Conservation (phyloP, 192 early-diverging fungal genomes). For the Diversispora epigaea region DNA sequence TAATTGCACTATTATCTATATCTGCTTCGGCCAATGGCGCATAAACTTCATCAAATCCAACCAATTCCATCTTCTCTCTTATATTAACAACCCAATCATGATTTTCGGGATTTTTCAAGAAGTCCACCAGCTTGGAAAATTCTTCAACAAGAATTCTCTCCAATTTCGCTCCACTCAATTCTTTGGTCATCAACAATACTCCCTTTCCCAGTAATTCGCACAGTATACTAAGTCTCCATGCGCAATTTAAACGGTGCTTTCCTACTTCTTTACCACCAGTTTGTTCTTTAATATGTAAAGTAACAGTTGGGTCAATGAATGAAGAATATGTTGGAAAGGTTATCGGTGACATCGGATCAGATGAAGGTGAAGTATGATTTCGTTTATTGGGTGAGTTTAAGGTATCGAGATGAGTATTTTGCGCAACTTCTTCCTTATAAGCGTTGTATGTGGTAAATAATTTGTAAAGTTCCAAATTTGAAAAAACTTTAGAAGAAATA, state of each 20-base stretch:
- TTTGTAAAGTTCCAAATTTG: conserved; percentile 34
- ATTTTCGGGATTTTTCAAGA: conserved; percentile 30
- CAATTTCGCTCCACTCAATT: conserved; percentile 45
- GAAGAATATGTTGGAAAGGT: conserved; percentile 32
- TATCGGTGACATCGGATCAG: conserved; percentile 6
- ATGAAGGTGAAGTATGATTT: conserved; percentile 5
- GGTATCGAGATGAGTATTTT: conserved; percentile 7
- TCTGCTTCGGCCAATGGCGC: conserved; percentile 23
- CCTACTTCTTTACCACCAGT: conserved; percentile 31
- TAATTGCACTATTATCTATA: background rate
- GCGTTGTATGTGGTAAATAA: conserved; percentile 32
- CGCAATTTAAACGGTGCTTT: conserved; percentile 32
- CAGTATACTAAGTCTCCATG: conserved; percentile 29
- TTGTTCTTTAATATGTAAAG: conserved; percentile 31
- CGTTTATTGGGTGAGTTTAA: conserved; percentile 14
- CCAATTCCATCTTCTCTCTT: conserved; percentile 23
- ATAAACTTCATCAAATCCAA: conserved; percentile 33
- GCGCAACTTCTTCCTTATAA: conserved; percentile 29
- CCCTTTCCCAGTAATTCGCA: conserved; percentile 41
- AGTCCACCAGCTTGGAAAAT: conserved; percentile 26
- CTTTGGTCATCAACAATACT: conserved; percentile 48
- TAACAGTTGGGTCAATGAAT: conserved; percentile 33
- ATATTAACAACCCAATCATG: conserved; percentile 29
- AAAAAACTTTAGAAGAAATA: conserved; percentile 33
- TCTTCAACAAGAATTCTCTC: conserved; percentile 34